These are phyloP conservation scores for Penicillium sclerotigenum DNA, from an alignment of 2,329 filamentous ascomycete genomes.

Conservation along the genomic window DNA sequence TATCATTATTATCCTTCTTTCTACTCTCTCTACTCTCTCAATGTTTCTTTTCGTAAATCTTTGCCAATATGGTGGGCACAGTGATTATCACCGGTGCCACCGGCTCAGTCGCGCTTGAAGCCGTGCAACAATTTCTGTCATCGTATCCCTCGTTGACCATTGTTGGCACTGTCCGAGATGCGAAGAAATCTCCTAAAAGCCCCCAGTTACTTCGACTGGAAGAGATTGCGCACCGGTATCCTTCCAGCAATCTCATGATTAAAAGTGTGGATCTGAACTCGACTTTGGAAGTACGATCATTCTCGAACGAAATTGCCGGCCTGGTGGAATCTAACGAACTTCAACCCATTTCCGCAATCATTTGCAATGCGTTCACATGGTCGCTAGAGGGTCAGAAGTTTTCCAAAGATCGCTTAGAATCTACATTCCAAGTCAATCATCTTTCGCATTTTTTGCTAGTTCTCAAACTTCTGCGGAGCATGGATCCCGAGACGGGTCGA, in stretches of 20 bases:
- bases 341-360: conserved; percentile 5
- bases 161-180: conserved; percentile 6
- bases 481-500: conserved; percentile 6
- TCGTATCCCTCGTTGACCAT: neutral
- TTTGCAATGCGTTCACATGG: conserved; percentile 14
- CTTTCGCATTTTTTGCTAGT: conserved; percentile 9
- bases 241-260: neutral
- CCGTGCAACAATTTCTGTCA: conserved; percentile 7
- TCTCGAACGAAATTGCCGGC: neutral
- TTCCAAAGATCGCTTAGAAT: conserved; percentile 5
- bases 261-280: conserved; percentile 3
- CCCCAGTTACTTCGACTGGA: conserved; percentile 1
- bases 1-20: neutral
- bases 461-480: conserved; percentile 5
- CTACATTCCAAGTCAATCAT: conserved; percentile 11
- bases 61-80: neutral
- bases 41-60: neutral
- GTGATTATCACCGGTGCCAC: conserved; percentile 10
- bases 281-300: neutral
- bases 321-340: neutral
- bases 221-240: neutral
- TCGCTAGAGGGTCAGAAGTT: conserved; percentile 2
- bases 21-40: neutral
- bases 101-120: conserved; percentile 6
- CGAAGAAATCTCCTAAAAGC: neutral